These are phyloP conservation scores for Dothistroma pini DNA, from an alignment of 2,329 filamentous ascomycete genomes.

Conservation along the genomic window DNA sequence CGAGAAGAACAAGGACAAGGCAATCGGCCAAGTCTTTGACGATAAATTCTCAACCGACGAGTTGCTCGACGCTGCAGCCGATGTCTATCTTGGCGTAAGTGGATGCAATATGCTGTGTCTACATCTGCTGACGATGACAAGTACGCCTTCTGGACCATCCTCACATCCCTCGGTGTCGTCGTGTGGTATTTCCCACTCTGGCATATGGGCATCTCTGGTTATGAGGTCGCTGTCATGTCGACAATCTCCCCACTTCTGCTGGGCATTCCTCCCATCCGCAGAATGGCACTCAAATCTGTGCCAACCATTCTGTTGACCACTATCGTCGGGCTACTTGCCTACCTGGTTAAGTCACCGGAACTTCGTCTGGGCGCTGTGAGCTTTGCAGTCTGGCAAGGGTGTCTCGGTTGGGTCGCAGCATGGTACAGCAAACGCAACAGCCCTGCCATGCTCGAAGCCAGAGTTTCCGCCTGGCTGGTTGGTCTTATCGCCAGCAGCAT, in stretches of 20 bases:
- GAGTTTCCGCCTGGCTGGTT: constrained; percentile 73
- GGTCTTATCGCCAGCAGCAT: constrained; percentile 82
- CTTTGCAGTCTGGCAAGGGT: constrained; percentile 75
- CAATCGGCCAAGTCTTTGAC: constrained; percentile 66
- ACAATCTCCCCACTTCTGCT: constrained; percentile 79
- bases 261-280: constrained; percentile 64
- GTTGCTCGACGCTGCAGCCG: constrained; percentile 75
- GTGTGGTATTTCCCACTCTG: constrained; percentile 99
- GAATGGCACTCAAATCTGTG: constrained; percentile 61
- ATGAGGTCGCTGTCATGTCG: constrained; percentile 82
- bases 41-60: constrained; percentile 69
- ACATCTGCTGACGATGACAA: constrained; percentile 36
- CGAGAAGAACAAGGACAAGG: constrained; percentile 62
- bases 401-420: constrained; percentile 78
- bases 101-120: neutral
- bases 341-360: constrained; percentile 67
- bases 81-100: constrained; percentile 86
- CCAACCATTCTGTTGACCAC: constrained; percentile 68
- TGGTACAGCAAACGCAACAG: constrained; percentile 75
- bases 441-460: constrained; percentile 71
- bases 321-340: constrained; percentile 73
- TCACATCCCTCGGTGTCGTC: constrained; percentile 82
- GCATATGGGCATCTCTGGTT: constrained; percentile 99
- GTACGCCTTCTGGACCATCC: constrained; percentile 94
- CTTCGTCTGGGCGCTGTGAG: constrained; percentile 75